A percentile compares a stretch with the other conserved stretches of the same genome.
Evolutionary conservation across 2,329 filamentous ascomycete genomes (phyloP).

Genomic region (Nannizzia gypsea): DNA sequence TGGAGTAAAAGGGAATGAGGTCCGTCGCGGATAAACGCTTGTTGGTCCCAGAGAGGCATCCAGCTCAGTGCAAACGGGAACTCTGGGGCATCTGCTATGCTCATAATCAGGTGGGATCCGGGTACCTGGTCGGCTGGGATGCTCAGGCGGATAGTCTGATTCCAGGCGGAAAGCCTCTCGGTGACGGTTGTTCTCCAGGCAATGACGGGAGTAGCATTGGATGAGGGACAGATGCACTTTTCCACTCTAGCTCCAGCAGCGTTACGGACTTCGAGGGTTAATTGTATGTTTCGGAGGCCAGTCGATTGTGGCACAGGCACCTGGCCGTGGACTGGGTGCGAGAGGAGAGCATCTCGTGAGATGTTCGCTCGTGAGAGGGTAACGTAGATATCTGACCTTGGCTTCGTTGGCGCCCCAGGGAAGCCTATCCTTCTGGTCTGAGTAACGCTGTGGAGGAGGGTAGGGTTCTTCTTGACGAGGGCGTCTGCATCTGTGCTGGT

Average conservation of each 20-base stretch:
- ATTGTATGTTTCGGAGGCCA: conserved; percentile 63
- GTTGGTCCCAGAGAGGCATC: conserved; percentile 85
- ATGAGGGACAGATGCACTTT: conserved; percentile 74
- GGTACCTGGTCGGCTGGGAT: conserved; percentile 70
- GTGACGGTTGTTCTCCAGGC: conserved; percentile 79
- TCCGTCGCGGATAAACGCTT: conserved; percentile 81
- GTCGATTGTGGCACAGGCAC: conserved; percentile 56
- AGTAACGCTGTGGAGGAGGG: conserved; percentile 65
- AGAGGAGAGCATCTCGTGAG: conserved; percentile 51
- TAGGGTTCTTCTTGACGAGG: conserved; percentile 77
- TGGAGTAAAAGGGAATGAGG: conserved; percentile 71
- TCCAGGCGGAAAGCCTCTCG: conserved; percentile 72
- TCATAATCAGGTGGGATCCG: conserved; percentile 77
- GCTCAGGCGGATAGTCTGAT: conserved; percentile 71
- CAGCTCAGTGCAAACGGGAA: conserved; percentile 85
- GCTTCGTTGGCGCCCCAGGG: conserved; percentile 75
- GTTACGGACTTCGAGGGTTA: conserved; percentile 79
- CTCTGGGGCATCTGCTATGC: conserved; percentile 71
- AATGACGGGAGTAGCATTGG: conserved; percentile 65
- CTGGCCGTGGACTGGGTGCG: conserved; percentile 66
- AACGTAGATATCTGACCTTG: conserved; percentile 88
- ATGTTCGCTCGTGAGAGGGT: conserved; percentile 71
- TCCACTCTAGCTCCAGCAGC: conserved; percentile 70
- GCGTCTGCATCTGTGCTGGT: conserved; percentile 63
- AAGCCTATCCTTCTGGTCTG: conserved; percentile 87